phyloP scores from a whole-genome alignment of 2,329 filamentous ascomycete species.

The Clonostachys byssicola region DNA sequence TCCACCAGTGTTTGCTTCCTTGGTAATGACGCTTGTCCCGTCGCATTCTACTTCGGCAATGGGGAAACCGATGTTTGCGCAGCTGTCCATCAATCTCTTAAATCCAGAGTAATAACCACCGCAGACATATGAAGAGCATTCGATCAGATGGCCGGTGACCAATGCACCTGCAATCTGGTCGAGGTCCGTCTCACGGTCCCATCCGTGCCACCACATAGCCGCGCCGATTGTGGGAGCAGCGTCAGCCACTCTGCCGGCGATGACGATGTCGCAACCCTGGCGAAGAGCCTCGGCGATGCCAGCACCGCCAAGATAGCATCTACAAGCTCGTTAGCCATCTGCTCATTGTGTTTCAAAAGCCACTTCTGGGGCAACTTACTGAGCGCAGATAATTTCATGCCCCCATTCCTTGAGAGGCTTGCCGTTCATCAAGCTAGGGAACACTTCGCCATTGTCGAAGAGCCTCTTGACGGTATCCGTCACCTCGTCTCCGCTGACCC shows the following conservation, averaged over 20 bases:
- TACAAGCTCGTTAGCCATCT: not conserved
- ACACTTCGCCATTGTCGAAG: conserved; percentile 10
- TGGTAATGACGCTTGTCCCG: conserved; percentile 24
- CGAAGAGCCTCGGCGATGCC: conserved; percentile 8
- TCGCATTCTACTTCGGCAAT: conserved; percentile 23
- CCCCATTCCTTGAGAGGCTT: conserved; percentile 10
- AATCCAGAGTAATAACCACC: conserved; percentile 49
- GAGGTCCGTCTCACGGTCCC: conserved; percentile 34
- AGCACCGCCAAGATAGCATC: conserved; percentile 9
- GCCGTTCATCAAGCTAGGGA: conserved; percentile 15
- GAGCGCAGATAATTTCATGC: conserved; percentile 1
- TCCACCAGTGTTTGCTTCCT: conserved; percentile 24
- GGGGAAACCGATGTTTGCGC: conserved; percentile 19
- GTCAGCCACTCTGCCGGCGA: conserved; percentile 40
- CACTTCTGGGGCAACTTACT: not conserved
- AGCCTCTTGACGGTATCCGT: conserved; percentile 14
- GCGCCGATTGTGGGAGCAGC: conserved; percentile 47
- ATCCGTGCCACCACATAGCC: conserved; percentile 49
- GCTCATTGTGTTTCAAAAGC: not conserved
- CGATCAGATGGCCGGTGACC: conserved; percentile 45
- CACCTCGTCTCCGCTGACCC: conserved; percentile 29
- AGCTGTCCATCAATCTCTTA: conserved; percentile 12
- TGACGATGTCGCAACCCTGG: conserved; percentile 21
- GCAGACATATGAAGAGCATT: conserved; percentile 47
- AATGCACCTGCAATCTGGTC: conserved; percentile 41